phyloP scores from a whole-genome alignment of 352 stramenopile genomes.

The Pythium coloratum region DNA sequence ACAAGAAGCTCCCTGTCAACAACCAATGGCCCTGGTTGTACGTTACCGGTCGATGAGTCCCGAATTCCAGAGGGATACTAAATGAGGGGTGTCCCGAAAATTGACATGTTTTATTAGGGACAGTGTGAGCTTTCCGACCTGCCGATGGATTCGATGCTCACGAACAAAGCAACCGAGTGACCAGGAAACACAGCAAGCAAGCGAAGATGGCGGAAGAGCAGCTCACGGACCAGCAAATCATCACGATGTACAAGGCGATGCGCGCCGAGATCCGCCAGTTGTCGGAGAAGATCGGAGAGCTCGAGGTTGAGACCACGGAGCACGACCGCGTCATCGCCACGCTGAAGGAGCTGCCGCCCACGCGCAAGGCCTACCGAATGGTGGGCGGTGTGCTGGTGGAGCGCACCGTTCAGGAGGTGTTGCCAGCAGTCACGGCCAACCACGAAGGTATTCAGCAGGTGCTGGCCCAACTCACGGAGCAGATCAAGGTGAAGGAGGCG shows the following conservation, averaged over 20 bases:
- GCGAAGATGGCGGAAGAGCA: conserved; percentile 34
- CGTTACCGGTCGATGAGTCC: conserved; percentile 61
- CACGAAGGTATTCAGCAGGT: conserved; percentile 80
- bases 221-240: conserved; percentile 85
- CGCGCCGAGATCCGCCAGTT: conserved; percentile 80
- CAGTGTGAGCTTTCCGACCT: neutral
- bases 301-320: conserved; percentile 83
- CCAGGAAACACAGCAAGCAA: conserved; percentile 1
- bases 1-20: conserved; percentile 10
- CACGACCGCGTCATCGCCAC: conserved; percentile 85
- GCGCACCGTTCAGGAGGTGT: conserved; percentile 94
- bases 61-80: neutral
- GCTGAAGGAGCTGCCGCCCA: conserved; percentile 62
- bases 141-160: neutral
- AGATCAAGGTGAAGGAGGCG: conserved; percentile 84
- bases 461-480: conserved; percentile 70
- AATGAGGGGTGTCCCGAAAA: conserved; percentile 2
- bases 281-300: conserved; percentile 81
- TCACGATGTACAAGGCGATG: conserved; percentile 88
- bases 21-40: conserved; percentile 85
- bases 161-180: conserved; percentile 2
- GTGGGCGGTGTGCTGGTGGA: conserved; percentile 96
- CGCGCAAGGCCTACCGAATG: conserved; percentile 93
- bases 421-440: conserved; percentile 89
- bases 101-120: neutral